Conservation (phyloP, 1,284 basidiomycete species). For the Porphyrellus sp. region DNA sequence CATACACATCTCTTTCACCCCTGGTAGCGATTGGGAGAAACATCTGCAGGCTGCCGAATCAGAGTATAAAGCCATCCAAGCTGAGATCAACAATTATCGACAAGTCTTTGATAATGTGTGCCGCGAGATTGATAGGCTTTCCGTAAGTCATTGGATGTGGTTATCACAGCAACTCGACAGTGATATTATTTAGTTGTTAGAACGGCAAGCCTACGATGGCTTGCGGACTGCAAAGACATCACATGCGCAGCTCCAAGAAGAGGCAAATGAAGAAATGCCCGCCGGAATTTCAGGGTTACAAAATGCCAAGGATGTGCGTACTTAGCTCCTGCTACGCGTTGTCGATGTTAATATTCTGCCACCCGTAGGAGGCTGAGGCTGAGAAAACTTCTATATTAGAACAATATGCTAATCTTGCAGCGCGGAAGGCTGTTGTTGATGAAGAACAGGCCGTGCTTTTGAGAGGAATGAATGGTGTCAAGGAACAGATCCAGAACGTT, state of each 20-base stretch:
- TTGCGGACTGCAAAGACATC: constrained; percentile 33
- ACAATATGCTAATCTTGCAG: constrained; percentile 49
- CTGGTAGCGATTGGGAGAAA: constrained; percentile 29
- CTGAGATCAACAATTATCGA: constrained; percentile 15
- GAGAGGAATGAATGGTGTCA: constrained; percentile 45
- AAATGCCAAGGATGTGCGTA: constrained; percentile 48
- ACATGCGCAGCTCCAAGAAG: constrained; percentile 48
- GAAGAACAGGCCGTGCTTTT: constrained; percentile 42
- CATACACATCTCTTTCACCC: constrained; percentile 1
- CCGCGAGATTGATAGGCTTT: constrained; percentile 20
- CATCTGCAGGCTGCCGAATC: constrained; percentile 26
- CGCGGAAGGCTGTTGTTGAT: constrained; percentile 44
- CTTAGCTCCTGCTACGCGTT: not conserved
- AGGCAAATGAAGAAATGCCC: constrained; percentile 73
- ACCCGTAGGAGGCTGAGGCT: constrained; percentile 48
- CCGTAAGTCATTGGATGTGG: constrained; percentile 14
- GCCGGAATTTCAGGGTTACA: constrained; percentile 67
- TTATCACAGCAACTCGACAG: not conserved
- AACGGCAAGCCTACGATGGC: constrained; percentile 27
- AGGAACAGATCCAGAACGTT: constrained; percentile 47
- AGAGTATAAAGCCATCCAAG: constrained; percentile 24
- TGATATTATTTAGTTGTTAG: constrained; percentile 25
- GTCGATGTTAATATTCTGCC: not conserved
- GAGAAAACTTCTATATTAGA: constrained; percentile 48
- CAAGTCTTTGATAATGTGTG: constrained; percentile 23